A percentile compares a stretch with the other conserved stretches of the same genome.
These are phyloP conservation scores for Candida tammaniensis DNA, from an alignment of 805 yeast species.

Conservation along the genomic window DNA sequence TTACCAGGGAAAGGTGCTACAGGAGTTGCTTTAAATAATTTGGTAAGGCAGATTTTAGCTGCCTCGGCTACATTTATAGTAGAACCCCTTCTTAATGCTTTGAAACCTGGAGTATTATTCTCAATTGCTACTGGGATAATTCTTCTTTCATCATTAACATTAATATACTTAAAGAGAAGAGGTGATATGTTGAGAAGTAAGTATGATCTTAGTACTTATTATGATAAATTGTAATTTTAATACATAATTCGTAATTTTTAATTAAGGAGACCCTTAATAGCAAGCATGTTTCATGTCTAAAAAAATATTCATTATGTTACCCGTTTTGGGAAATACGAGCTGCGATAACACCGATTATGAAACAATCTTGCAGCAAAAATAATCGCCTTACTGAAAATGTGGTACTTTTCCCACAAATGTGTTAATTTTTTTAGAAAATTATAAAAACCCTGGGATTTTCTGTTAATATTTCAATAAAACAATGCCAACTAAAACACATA, in stretches of 20 bases:
- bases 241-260: neutral
- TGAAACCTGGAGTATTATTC: constrained; percentile 70
- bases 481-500: too few species aligned
- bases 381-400: too few species aligned
- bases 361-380: constrained; percentile 2
- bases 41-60: constrained; percentile 70
- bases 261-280: neutral
- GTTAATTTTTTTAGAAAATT: neutral
- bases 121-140: constrained; percentile 64
- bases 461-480: too few species aligned
- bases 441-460: neutral
- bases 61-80: constrained; percentile 73
- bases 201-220: constrained; percentile 55
- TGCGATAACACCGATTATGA: neutral
- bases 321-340: neutral
- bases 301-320: constrained; percentile 3
- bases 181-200: constrained; percentile 66
- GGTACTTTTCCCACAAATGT: constrained; percentile 1
- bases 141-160: constrained; percentile 36
- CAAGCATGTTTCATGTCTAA: neutral
- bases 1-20: constrained; percentile 88
- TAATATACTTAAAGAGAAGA: constrained; percentile 47
- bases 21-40: constrained; percentile 80
- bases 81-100: constrained; percentile 64
- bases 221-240: constrained; percentile 42